Evolutionary conservation across 2,329 filamentous ascomycete genomes (phyloP).

Genomic region (Botrytis squamosa): DNA sequence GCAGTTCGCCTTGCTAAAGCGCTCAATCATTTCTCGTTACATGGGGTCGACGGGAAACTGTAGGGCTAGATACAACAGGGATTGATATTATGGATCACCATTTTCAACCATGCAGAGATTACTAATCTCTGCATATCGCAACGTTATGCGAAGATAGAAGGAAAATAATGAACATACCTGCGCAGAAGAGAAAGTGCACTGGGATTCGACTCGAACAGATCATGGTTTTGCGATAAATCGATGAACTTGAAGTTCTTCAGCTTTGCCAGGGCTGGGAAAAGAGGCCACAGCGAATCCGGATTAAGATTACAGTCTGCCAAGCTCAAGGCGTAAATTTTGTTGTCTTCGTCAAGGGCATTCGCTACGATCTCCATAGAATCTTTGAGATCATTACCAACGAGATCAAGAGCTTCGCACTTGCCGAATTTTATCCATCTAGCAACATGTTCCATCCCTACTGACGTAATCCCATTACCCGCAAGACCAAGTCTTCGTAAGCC

Average conservation of each 20-base stretch:
- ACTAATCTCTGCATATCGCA: slow-evolving; percentile 8
- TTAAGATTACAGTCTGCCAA: slow-evolving; percentile 81
- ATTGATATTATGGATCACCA: slow-evolving; percentile 4
- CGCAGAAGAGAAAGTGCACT: slow-evolving; percentile 73
- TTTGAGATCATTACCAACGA: slow-evolving; percentile 77
- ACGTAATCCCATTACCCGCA: slow-evolving; percentile 76
- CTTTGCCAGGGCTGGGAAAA: slow-evolving; percentile 71
- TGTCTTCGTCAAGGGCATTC: slow-evolving; percentile 50
- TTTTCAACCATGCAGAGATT: not conserved
- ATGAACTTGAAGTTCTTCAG: slow-evolving; percentile 80
- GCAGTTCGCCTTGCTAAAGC: not conserved
- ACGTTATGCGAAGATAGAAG: not conserved
- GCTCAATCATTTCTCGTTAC: not conserved
- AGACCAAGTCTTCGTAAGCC: slow-evolving; percentile 78
- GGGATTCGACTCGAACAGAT: slow-evolving; percentile 71
- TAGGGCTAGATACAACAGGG: slow-evolving; percentile 8
- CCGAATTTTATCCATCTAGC: slow-evolving; percentile 72
- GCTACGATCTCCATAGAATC: slow-evolving; percentile 56
- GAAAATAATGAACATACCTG: slow-evolving; percentile 51
- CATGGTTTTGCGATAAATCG: slow-evolving; percentile 86
- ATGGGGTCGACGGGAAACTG: not conserved
- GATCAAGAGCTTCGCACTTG: slow-evolving; percentile 81
- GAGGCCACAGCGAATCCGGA: slow-evolving; percentile 66
- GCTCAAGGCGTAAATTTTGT: slow-evolving; percentile 75
- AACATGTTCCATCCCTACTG: slow-evolving; percentile 72